Base-by-base conservation (phyloP, 2,329 filamentous ascomycete species). In the Botryotinia convoluta region DNA sequence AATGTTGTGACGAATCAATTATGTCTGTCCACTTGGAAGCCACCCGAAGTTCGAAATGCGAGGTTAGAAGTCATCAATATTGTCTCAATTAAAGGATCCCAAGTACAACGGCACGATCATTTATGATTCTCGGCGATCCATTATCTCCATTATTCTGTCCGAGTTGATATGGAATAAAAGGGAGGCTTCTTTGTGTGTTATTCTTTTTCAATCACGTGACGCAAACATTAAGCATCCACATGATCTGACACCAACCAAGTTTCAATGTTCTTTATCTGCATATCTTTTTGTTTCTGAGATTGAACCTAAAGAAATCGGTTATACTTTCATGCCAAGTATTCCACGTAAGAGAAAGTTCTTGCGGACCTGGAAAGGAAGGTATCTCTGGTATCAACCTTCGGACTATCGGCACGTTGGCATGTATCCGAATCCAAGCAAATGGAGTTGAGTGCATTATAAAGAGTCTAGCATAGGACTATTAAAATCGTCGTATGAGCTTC, bases 11-110 rank as follows among this genome's bases (percentile, higher is more conserved):
- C 35, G 48, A 57, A 18, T 68, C 48, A 54, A 57, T 39, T 39
- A n/a, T 29, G 37, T 39, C 44, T 29, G 37, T 39, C 44, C 45
- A 68, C 64, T 51, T 67, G 45, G 44, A 67, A 51, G 44, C 35
- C 64, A 54, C 44, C 37, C n/a, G 44, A 79, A 79, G 14, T 39
- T 67, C 63, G 4, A 39, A 18, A 35, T 51, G 45, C 45, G 32
- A 51, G 45, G n/a, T 64, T 45, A 22, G 18, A 10, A 68, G 64
- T 68, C 64, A 68, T 68, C 64, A 54, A 39, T 18, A 7, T 22
- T 37, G 9, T 54, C 37, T 68, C n/a, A 44, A 63, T 8, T 44
- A n/a, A 29, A 63, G 12, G 18, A 44, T 44, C 16, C 22, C 6
- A 32, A 32, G 26, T 44, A 29, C 42, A 32, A n/a, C 29, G 16